Base-by-base conservation (phyloP, 208 protist genomes). In the Leishmania guyanensis region DNA sequence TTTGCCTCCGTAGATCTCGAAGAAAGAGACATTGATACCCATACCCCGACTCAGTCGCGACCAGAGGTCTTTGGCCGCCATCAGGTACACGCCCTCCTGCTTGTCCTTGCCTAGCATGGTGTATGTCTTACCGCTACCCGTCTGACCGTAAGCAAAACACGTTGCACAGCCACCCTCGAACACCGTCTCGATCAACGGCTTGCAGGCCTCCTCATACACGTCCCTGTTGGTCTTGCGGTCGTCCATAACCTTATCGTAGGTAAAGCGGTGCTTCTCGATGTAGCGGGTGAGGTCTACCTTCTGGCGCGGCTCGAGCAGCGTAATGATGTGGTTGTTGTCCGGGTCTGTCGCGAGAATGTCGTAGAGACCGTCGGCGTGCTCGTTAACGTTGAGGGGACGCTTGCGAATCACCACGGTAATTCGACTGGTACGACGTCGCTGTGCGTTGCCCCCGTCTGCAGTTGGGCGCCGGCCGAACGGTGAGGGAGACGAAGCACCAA, bases 241-340 rank as follows among this genome's bases (percentile, higher is more conserved):
- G 73, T 98, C 95, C 73, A 99, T 96, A 33, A 99, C 98, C 43
- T 98, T 87, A 84, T 99, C 98, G 83, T 99, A 99, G 39, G 91
- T 91, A 84, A 99, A 99, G 54, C 94, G 92, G 78, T 99, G 98
- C 85, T 97, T 97, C 72, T 99, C 97, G 77, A 97, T 99, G 86
- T 99, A 99, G 75, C 98, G 98, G 29, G 94, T 98, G 33, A 99
- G 83, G 88, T 99, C 98, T 65, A 99, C 94, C 84, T 98, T 98
- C 66, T 98, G 92, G 54, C 95, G 95, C 20, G 94, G 93, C 84
- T 97, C 94, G 53, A 97, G 86, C 66, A 98, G 82, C 9, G 92
- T 91, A 62, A 98, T 93, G 78, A 84, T 91, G 66, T 90, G 88
- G 64, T 77, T 90, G 80, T 95, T 97, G 51, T 96, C 91, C 26